Base-by-base conservation (phyloP, 345 rosid genomes). In the Clarkia xantiana region DNA sequence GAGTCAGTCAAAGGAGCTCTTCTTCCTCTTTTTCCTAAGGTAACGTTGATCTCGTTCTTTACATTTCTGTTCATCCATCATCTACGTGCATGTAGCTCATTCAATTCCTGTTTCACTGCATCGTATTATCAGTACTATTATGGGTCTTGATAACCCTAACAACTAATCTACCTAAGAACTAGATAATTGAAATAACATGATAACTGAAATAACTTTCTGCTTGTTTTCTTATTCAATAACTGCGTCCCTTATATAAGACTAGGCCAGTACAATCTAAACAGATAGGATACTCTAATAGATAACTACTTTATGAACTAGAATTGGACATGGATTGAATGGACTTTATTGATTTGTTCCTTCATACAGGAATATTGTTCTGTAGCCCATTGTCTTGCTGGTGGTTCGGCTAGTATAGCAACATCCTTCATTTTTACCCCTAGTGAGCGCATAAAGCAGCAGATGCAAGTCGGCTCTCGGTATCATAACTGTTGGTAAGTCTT, bases 391-490 rank as follows among this genome's bases (percentile, higher is more conserved):
- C 14, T 75, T 63, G 97, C 94, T 16, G 97, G 97, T 54, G 97
- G 97, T 60, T 80, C 78, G 45, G 93, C 97, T 55, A 84, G 97
- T 53, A 20, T 82, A 52, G 97, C 94, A 44, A 84, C 97, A 47
- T 89, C 95, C 61, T 78, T 80, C 71, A 67, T 89, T 51, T 89
- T 82, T 66, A 84, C 94, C 42, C 97, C 95, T 9, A 89, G 93
- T 59, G 97, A 89, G 61, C 75, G 70, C 51, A 70, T 89, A 62
- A 89, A 89, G 84, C 97, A 89, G 74, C 94, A 82, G 76, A 82
- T 89, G 89, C 95, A 89, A 89, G 80, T 89, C 67, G 78, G 89
- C 70, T 78, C 84, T 18, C 86, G 53, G 67, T 84, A 89, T 67
- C 71, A 75, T 14, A 84, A 79, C 61, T 74, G 93, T 76, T 84